phyloP scores from a whole-genome alignment of 768 basidiomycete species.

The Hysterangium stoloniferum region DNA sequence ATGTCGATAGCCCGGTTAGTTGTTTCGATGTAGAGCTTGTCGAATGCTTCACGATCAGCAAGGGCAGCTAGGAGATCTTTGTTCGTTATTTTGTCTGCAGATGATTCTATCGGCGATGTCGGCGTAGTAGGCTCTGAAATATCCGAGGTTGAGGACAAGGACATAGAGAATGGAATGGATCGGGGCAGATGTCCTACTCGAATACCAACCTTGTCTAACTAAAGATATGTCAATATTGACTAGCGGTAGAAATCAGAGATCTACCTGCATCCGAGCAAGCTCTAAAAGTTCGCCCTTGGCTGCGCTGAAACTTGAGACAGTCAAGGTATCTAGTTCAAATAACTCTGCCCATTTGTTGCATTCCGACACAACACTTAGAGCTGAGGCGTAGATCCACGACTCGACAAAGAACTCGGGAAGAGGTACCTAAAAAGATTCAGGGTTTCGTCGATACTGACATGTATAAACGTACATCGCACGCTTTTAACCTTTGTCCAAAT shows the following conservation, averaged over 20 bases:
- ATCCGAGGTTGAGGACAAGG: constrained; percentile 17
- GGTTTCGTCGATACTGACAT: constrained; percentile 7
- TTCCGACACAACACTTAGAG: constrained; percentile 73
- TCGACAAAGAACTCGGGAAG: constrained; percentile 74
- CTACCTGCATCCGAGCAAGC: constrained; percentile 80
- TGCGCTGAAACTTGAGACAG: constrained; percentile 52
- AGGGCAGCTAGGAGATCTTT: constrained; percentile 54
- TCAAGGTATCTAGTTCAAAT: constrained; percentile 38
- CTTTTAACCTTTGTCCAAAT: constrained; percentile 69
- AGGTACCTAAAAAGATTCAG: constrained; percentile 34
- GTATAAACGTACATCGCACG: constrained; percentile 51
- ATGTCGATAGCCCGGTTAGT: constrained; percentile 81
- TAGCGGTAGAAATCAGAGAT: constrained; percentile 15
- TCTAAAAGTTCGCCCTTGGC: constrained; percentile 86
- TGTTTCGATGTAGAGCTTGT: constrained; percentile 63
- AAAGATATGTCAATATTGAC: constrained; percentile 7
- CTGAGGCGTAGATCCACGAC: constrained; percentile 90
- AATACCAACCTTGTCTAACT: constrained; percentile 87
- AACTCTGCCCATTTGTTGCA: constrained; percentile 64
- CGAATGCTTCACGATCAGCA: constrained; percentile 52
- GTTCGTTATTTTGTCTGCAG: constrained; percentile 42
- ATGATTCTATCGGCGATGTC: constrained; percentile 17
- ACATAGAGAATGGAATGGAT: constrained; percentile 63
- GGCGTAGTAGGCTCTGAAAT: not conserved
- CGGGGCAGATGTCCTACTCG: constrained; percentile 62